Evolutionary conservation across 2,329 filamentous ascomycete species (phyloP).

Genomic region (Exserohilum rostratum): DNA sequence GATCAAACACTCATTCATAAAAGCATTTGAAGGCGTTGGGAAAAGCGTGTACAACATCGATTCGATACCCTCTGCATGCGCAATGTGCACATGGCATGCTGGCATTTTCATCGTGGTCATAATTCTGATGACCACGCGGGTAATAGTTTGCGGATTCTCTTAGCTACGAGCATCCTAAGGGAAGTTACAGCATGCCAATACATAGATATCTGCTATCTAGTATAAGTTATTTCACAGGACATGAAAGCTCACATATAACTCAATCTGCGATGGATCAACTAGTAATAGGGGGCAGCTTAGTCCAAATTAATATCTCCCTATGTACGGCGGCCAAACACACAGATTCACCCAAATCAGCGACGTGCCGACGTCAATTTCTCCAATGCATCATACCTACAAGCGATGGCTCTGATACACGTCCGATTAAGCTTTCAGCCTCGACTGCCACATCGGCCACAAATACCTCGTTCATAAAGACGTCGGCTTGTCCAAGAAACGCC

Average conservation of each 20-base stretch:
- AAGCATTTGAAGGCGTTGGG: slow-evolving; percentile 15
- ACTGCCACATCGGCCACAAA: neutral
- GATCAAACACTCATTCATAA: neutral
- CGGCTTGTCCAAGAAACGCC: slow-evolving; percentile 8
- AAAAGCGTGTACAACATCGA: slow-evolving; percentile 9
- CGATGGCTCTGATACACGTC: neutral
- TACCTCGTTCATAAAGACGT: neutral
- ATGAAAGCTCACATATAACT: neutral
- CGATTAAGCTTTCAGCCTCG: slow-evolving; percentile 5
- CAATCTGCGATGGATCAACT: neutral
- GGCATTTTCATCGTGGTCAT: neutral
- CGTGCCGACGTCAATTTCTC: neutral
- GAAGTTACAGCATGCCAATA: neutral
- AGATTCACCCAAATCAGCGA: neutral
- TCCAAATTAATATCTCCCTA: neutral
- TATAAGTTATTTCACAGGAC: neutral
- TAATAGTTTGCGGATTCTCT: neutral
- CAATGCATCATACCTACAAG: neutral
- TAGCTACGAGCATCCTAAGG: neutral
- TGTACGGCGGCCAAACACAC: neutral
- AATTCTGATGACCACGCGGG: neutral
- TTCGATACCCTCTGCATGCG: slow-evolving; percentile 20
- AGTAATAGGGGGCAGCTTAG: neutral
- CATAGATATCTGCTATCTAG: neutral
- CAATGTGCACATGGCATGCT: slow-evolving; percentile 4